Evolutionary conservation across 257 asterid genomes (phyloP).

Genomic region (Nicotiana paniculata): DNA sequence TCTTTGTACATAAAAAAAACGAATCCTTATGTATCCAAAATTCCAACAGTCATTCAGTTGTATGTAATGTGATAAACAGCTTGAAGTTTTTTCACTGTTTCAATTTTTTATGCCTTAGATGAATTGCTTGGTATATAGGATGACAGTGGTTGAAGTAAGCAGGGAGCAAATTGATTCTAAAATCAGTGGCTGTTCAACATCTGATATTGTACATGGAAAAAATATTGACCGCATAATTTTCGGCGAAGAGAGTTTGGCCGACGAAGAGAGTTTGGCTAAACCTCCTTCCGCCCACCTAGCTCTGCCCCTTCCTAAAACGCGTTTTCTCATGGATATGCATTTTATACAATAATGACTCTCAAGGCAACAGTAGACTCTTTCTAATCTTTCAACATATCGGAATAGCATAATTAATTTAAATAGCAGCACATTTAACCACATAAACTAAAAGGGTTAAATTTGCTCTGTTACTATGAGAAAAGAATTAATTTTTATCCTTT

Average conservation of each 20-base stretch:
- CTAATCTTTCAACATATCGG: background rate
- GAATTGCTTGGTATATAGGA: background rate
- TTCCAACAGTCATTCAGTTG: background rate
- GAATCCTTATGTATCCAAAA: background rate
- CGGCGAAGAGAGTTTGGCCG: no score
- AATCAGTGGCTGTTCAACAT: no score
- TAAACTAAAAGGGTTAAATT: no score
- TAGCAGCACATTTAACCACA: no score
- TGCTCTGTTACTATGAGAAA: no score
- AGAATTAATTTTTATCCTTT: no score
- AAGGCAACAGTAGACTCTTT: background rate
- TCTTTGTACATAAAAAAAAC: slow-evolving; percentile 20
- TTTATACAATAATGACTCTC: background rate
- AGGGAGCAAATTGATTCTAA: background rate
- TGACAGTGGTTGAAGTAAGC: background rate
- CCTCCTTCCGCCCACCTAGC: no score
- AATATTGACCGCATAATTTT: no score
- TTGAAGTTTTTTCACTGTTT: background rate
- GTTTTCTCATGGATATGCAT: background rate
- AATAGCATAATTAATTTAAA: no score
- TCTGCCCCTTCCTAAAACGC: background rate
- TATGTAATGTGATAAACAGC: background rate
- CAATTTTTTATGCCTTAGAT: background rate
- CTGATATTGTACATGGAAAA: no score
- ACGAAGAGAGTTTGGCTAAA: no score